Conservation (phyloP, 495 filamentous ascomycete genomes). For the Podospora tetraspora region DNA sequence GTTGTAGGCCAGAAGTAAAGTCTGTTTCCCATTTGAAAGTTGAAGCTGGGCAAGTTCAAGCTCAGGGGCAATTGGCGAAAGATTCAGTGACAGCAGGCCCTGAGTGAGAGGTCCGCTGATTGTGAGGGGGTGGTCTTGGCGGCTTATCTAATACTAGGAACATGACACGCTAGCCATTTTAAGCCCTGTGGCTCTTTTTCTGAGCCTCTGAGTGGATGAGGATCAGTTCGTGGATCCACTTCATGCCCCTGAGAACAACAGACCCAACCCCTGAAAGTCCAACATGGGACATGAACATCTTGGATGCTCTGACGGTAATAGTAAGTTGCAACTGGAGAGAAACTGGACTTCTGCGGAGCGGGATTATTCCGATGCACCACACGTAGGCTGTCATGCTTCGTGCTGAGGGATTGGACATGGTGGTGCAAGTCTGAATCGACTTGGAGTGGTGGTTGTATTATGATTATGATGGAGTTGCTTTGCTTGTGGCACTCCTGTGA, state of each 20-base stretch:
- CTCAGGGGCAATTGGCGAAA: not conserved
- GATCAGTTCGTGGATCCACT: not conserved
- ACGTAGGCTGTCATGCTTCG: no score
- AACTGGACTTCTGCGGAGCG: no score
- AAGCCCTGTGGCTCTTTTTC: not conserved
- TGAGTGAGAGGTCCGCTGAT: not conserved
- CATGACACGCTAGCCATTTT: not conserved
- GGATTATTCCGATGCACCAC: no score
- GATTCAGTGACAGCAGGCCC: not conserved
- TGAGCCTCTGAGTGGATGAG: not conserved
- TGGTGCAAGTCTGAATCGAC: no score
- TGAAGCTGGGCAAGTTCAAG: not conserved
- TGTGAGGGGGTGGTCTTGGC: not conserved
- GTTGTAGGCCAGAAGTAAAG: not conserved
- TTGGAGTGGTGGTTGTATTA: no score
- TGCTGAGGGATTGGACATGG: no score
- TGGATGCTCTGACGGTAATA: no score
- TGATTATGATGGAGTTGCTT: no score
- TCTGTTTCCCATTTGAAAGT: not conserved
- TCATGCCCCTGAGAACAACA: not conserved
- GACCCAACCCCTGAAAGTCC: not conserved
- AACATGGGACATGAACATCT: not conserved
- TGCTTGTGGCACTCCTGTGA: not conserved
- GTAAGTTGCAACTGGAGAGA: no score
- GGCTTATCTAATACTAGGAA: conserved; percentile 9